A percentile compares a stretch with the other conserved stretches of the same genome.
These are phyloP conservation scores for Colletotrichum sublineola DNA, from an alignment of 2,329 filamentous ascomycete genomes.

Conservation along the genomic window DNA sequence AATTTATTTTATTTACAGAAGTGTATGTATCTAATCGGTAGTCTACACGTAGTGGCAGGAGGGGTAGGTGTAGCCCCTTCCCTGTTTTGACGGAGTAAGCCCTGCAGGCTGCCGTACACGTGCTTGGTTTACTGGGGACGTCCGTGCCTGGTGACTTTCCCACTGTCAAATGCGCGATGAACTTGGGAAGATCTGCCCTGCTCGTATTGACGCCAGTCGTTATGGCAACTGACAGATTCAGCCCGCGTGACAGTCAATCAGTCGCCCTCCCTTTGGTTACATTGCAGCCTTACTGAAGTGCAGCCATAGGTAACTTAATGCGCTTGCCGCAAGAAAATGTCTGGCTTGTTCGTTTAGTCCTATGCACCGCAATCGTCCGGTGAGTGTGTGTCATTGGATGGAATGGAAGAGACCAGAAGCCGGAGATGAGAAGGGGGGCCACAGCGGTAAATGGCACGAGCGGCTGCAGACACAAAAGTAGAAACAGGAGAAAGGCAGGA, in stretches of 20 bases:
- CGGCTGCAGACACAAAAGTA: not conserved
- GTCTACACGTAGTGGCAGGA: too few relatives aligned
- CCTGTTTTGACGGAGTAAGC: too few relatives aligned
- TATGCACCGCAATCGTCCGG: slow-evolving; percentile 8
- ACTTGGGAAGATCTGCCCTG: slow-evolving; percentile 34
- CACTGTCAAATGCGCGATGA: slow-evolving; percentile 22
- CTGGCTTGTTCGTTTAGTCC: slow-evolving; percentile 19
- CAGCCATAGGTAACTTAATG: not conserved
- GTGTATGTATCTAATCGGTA: too few relatives aligned
- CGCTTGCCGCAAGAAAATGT: not conserved
- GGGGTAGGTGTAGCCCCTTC: too few relatives aligned
- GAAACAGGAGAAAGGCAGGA: not conserved
- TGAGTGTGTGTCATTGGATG: slow-evolving; percentile 10
- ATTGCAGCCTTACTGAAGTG: slow-evolving; percentile 12
- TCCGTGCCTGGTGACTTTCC: slow-evolving; percentile 29
- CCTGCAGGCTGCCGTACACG: too few relatives aligned
- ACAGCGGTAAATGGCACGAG: not conserved
- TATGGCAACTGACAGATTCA: slow-evolving; percentile 17
- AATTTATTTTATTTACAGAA: too few relatives aligned
- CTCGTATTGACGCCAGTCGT: slow-evolving; percentile 28
- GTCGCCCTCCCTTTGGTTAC: not conserved
- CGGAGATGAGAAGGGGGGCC: not conserved
- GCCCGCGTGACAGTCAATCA: slow-evolving; percentile 26
- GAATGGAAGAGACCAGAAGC: slow-evolving; percentile 6
- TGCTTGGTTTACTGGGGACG: slow-evolving; percentile 27